Percentiles rank a stretch among this genome's conserved stretches.
Conservation (phyloP, 2,329 filamentous ascomycete genomes). For the Talaromyces pinophilus region DNA sequence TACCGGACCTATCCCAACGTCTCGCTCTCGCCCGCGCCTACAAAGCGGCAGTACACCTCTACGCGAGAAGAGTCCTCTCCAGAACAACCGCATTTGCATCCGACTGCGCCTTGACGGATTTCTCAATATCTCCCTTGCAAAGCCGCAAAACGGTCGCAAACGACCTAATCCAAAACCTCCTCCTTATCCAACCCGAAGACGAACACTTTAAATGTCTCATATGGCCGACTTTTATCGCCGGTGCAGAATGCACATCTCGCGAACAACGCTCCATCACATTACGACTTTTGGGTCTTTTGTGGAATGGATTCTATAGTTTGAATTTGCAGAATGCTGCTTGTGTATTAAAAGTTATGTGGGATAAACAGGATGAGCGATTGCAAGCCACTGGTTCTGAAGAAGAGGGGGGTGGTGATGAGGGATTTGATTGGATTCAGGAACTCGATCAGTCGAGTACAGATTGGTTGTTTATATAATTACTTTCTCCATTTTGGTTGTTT, state of each 20-base stretch:
- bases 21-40: conserved; percentile 50
- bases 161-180: conserved; percentile 40
- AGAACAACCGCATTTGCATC: conserved; percentile 13
- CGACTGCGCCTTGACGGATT: conserved; percentile 5
- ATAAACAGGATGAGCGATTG: conserved; percentile 39
- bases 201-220: conserved; percentile 48
- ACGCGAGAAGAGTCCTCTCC: conserved; percentile 43
- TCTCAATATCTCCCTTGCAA: background rate
- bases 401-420: conserved; percentile 29
- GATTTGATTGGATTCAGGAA: conserved; percentile 46
- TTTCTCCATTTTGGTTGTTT: background rate
- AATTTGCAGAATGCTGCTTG: conserved; percentile 45
- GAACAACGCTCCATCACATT: conserved; percentile 38
- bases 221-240: conserved; percentile 49
- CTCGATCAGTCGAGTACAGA: conserved; percentile 43
- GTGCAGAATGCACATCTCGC: conserved; percentile 40
- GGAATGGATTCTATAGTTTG: conserved; percentile 39
- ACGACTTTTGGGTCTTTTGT: conserved; percentile 37
- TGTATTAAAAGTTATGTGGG: conserved; percentile 45
- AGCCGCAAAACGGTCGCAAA: conserved; percentile 28
- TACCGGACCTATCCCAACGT: conserved; percentile 50
- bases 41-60: conserved; percentile 44
- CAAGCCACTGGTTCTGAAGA: background rate
- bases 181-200: conserved; percentile 38
- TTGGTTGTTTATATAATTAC: conserved; percentile 44